Base-by-base conservation (phyloP, 2,329 filamentous ascomycete species). In the Penicillium sp. region DNA sequence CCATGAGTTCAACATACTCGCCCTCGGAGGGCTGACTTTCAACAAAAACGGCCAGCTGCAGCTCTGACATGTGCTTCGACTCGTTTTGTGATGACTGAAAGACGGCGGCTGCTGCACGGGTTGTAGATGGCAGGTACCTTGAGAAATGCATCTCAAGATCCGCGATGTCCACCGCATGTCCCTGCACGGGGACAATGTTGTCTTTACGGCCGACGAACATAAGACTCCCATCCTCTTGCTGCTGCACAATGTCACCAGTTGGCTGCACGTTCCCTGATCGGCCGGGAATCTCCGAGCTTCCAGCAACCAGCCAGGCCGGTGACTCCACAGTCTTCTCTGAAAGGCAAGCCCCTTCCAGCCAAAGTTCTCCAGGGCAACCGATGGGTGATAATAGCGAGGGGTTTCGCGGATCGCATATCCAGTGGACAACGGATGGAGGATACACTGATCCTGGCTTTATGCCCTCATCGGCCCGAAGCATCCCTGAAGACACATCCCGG, bases 101-200 rank as follows among this genome's bases (percentile, higher is more conserved):
- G 6, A 76, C 64, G 5, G 73, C 70, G 6, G 70, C 68, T 37
- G 68, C 68, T 15, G 71, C 73, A 43, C 68, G 70, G 39, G 66
- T 64, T 3, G 55, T 60, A 1, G 68, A 14, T 8, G 78, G 72
- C 1, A 81, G 71, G 20, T 77, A 67, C 37, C 60, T 72, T 10
- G 59, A 28, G n/a, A 79, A 67, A 59, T 78, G 74, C 5, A 60
- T 60, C 58, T 81, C 78, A 5, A 81, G 68, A 6, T 79, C 76
- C 14, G 73, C 68, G 20, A 77, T 69, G 55, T 79, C 73, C 12
- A 79, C 71, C 4, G 73, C 71, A 59, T 80, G 74, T 5, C 77
- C 78, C 39, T 79, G 71, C 10, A 72, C 64, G 0, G 71, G 67
- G 2, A 73, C 61, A 2, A 72, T 61, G 25, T 71, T 67, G 38